Percentiles rank a stretch among this genome's conserved stretches.
Conservation (phyloP, 2,329 filamentous ascomycete species). For the Hypoxylon sp. region DNA sequence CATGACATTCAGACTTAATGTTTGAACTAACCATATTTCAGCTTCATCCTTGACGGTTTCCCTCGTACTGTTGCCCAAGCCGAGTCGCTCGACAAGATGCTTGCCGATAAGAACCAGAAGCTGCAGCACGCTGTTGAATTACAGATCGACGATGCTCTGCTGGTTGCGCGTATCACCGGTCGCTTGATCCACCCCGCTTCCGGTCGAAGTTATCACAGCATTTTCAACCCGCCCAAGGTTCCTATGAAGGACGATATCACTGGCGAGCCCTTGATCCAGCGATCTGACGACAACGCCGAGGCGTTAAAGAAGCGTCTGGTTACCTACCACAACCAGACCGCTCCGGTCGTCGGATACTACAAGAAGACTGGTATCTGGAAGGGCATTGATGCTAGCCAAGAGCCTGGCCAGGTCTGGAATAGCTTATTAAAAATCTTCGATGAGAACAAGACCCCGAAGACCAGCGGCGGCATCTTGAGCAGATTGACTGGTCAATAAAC, state of each 20-base stretch:
- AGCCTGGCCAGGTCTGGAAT: slow-evolving; percentile 96
- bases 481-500: slow-evolving; percentile 56
- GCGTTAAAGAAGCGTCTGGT: slow-evolving; percentile 93
- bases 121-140: slow-evolving; percentile 97
- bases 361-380: slow-evolving; percentile 98
- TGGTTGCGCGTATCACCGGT: slow-evolving; percentile 96
- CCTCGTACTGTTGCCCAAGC: slow-evolving; percentile 96
- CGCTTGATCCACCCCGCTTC: slow-evolving; percentile 96
- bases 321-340: slow-evolving; percentile 95
- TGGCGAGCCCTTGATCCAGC: slow-evolving; percentile 95
- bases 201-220: slow-evolving; percentile 96
- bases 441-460: slow-evolving; percentile 65
- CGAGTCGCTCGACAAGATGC: slow-evolving; percentile 94
- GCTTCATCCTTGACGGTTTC: slow-evolving; percentile 99
- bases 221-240: slow-evolving; percentile 98
- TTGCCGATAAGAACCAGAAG: slow-evolving; percentile 80
- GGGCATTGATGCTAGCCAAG: slow-evolving; percentile 94
- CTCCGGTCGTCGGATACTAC: slow-evolving; percentile 95
- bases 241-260: slow-evolving; percentile 97
- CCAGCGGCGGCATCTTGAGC: slow-evolving; percentile 59
- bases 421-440: slow-evolving; percentile 87
- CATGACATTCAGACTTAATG: slow-evolving; percentile 17
- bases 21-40: slow-evolving; percentile 58
- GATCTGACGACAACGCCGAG: slow-evolving; percentile 96
- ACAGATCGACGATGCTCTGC: slow-evolving; percentile 93